phyloP scores from a whole-genome alignment of 805 yeast species.

The Sugiyamaella floridensis region DNA sequence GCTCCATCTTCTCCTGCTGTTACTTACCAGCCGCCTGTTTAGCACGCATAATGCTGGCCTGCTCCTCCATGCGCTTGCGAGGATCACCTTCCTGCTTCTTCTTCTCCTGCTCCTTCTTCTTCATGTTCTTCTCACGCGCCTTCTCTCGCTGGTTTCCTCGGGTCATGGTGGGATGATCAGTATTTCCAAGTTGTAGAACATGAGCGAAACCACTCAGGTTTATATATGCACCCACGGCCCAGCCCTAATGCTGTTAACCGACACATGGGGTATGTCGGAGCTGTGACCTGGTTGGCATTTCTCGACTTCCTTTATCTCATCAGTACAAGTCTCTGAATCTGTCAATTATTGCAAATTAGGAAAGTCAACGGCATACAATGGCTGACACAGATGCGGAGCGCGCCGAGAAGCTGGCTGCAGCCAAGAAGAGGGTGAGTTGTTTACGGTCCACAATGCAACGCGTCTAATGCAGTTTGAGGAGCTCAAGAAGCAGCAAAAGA shows the following conservation, averaged over 20 bases:
- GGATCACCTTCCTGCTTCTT: conserved; percentile 83
- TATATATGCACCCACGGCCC: neutral
- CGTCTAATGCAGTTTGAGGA: conserved; percentile 46
- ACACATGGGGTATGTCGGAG: conserved; percentile 9
- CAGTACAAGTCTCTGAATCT: neutral
- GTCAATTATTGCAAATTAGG: neutral
- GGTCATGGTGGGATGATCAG: conserved; percentile 49
- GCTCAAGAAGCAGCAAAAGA: conserved; percentile 50
- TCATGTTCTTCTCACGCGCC: conserved; percentile 81
- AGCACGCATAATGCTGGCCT: conserved; percentile 83
- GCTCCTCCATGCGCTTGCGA: conserved; percentile 73
- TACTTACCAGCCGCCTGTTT: conserved; percentile 73
- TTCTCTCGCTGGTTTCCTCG: conserved; percentile 96
- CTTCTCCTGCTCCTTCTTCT: conserved; percentile 57
- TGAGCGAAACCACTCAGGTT: neutral
- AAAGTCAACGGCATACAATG: conserved; percentile 21
- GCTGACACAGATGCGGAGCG: conserved; percentile 25
- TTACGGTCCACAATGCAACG: neutral
- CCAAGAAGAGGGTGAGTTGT: conserved; percentile 52
- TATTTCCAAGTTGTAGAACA: neutral
- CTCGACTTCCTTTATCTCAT: neutral
- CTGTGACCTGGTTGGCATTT: conserved; percentile 2
- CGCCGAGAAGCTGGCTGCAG: conserved; percentile 64
- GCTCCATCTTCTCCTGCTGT: neutral
- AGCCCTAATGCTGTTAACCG: neutral